phyloP scores from a whole-genome alignment of 1,139 yeast species.

The Geotrichum cucujoidarum region DNA sequence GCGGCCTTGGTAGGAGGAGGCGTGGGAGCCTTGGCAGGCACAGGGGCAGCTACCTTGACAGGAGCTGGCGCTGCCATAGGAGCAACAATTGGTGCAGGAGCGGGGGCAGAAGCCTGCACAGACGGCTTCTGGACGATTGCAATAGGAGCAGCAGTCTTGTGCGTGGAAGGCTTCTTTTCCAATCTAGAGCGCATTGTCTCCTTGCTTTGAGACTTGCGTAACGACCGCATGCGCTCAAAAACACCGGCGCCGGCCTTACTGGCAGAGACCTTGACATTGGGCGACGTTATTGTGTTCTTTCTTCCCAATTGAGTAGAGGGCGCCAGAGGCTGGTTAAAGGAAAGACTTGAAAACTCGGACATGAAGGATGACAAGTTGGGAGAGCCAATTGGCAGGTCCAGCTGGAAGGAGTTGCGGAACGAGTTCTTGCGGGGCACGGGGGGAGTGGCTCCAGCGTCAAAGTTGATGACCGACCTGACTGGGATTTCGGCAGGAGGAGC shows the following conservation, averaged over 20 bases:
- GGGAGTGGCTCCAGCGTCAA: neutral
- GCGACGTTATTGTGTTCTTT: slow-evolving; percentile 20
- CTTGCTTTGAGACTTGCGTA: slow-evolving; percentile 12
- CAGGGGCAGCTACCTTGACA: no score
- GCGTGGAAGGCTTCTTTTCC: neutral
- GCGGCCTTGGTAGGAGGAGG: no score
- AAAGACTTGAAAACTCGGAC: slow-evolving; percentile 13
- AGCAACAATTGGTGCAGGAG: no score
- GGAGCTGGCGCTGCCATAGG: no score
- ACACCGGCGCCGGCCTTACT: slow-evolving; percentile 17
- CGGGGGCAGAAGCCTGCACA: neutral
- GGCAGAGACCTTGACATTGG: slow-evolving; percentile 12
- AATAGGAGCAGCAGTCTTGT: neutral
- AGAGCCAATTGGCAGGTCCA: slow-evolving; percentile 17
- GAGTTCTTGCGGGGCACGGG: neutral
- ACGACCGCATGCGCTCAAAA: slow-evolving; percentile 20
- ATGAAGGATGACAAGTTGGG: slow-evolving; percentile 19
- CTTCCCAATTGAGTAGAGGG: slow-evolving; percentile 11
- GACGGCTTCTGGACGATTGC: neutral
- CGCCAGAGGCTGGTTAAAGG: neutral
- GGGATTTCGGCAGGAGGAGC: neutral
- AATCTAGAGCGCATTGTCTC: neutral
- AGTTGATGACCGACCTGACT: neutral
- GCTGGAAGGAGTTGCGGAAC: slow-evolving; percentile 13
- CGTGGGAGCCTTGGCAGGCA: no score